Evolutionary conservation across 1,284 basidiomycete genomes (phyloP).

Genomic region (Irpex lacteus): DNA sequence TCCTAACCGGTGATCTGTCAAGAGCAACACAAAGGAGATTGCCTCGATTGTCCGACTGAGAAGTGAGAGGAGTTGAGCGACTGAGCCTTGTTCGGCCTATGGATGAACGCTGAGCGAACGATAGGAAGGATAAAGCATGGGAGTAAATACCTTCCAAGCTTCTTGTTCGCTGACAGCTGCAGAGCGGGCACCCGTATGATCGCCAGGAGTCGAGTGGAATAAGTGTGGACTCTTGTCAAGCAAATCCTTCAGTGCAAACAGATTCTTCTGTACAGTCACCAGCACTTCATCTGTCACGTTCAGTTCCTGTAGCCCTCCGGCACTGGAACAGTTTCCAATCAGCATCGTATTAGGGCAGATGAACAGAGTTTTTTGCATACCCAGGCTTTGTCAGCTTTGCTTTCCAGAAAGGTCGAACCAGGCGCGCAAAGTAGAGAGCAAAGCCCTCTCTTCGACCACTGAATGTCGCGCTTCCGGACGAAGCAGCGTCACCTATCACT

Average conservation of each 20-base stretch:
- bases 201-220: constrained; percentile 73
- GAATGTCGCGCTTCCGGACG: constrained; percentile 66
- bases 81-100: constrained; percentile 80
- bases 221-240: constrained; percentile 76
- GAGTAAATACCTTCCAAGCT: constrained; percentile 69
- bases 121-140: not conserved
- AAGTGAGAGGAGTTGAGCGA: constrained; percentile 69
- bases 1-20: constrained; percentile 90
- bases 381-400: constrained; percentile 64
- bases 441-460: constrained; percentile 91
- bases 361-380: constrained; percentile 35
- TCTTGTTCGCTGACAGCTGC: constrained; percentile 67
- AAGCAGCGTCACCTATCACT: constrained; percentile 55
- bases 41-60: constrained; percentile 86
- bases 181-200: constrained; percentile 51
- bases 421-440: constrained; percentile 82
- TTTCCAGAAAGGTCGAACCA: constrained; percentile 88
- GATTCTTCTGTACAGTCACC: constrained; percentile 73
- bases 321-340: constrained; percentile 29
- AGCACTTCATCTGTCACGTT: constrained; percentile 64
- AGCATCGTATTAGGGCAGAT: not conserved
- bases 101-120: constrained; percentile 8
- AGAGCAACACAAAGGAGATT: constrained; percentile 87
- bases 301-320: constrained; percentile 46
- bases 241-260: constrained; percentile 75